Conservation (phyloP, 345 rosid species). For the Melaleuca quinquenervia region DNA sequence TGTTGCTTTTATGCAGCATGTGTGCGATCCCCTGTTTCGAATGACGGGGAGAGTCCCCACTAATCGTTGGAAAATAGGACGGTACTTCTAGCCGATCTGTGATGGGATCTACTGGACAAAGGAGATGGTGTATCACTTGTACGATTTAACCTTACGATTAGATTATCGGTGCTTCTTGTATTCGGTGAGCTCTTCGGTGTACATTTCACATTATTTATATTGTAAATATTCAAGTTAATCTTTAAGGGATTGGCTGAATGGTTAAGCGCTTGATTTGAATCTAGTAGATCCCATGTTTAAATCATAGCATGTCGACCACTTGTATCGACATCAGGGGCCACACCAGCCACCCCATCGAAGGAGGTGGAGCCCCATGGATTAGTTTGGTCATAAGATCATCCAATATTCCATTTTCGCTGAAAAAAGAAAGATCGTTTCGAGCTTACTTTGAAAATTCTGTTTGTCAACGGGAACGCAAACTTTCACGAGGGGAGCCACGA, state of each 20-base stretch:
- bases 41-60: neutral
- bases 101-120: neutral
- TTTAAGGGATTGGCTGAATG: neutral
- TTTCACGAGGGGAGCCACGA: neutral
- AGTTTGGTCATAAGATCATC: neutral
- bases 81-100: neutral
- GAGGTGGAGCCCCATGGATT: neutral
- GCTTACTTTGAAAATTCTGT: neutral
- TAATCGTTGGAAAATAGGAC: neutral
- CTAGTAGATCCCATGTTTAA: accelerated
- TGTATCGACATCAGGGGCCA: neutral
- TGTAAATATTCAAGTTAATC: accelerated
- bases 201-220: neutral
- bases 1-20: neutral
- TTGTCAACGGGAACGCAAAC: neutral
- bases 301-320: accelerated
- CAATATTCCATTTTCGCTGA: neutral
- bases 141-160: too few relatives aligned
- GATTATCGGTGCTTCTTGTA: too few relatives aligned
- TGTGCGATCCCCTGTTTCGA: neutral
- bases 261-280: neutral
- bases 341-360: neutral
- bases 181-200: neutral
- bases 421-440: neutral
- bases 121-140: neutral